These are phyloP conservation scores for Diaporthe batatas DNA, from an alignment of 2,329 filamentous ascomycete genomes.

Conservation along the genomic window DNA sequence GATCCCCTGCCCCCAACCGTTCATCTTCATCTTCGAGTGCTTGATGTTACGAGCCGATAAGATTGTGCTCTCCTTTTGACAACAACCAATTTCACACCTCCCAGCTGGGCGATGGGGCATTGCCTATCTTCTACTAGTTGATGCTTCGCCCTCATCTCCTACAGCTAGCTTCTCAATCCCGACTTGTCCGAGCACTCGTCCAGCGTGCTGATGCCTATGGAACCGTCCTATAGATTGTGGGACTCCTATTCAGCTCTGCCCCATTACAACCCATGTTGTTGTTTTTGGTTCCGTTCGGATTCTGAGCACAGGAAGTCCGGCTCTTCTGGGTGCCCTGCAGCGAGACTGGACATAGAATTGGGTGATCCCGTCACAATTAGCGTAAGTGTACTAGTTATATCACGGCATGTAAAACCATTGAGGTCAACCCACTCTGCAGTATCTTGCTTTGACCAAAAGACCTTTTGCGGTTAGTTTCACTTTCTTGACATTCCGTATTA, in stretches of 20 bases:
- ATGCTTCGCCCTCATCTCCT: background rate
- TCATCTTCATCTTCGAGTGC: background rate
- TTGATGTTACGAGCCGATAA: conserved; percentile 9
- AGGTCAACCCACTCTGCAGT: too few relatives aligned
- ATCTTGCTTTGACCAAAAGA: too few relatives aligned
- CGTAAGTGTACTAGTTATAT: too few relatives aligned
- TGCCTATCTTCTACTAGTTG: background rate
- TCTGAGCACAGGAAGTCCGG: too few relatives aligned
- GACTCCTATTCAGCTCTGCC: background rate
- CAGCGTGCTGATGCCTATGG: background rate
- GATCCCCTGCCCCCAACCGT: conserved; percentile 5
- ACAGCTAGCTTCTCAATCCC: too few relatives aligned
- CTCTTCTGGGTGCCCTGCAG: background rate
- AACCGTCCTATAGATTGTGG: background rate
- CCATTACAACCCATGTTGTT: background rate
- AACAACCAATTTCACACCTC: background rate
- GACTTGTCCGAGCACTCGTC: background rate
- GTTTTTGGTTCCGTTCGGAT: background rate
- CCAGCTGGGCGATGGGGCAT: background rate
- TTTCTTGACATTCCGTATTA: too few relatives aligned
- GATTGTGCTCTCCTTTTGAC: conserved; percentile 19
- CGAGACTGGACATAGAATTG: background rate
- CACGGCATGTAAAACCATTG: too few relatives aligned
- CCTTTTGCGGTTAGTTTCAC: too few relatives aligned
- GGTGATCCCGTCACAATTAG: background rate